phyloP scores from a whole-genome alignment of 73 alveolate species.

The Paraurostyla sp. region DNA sequence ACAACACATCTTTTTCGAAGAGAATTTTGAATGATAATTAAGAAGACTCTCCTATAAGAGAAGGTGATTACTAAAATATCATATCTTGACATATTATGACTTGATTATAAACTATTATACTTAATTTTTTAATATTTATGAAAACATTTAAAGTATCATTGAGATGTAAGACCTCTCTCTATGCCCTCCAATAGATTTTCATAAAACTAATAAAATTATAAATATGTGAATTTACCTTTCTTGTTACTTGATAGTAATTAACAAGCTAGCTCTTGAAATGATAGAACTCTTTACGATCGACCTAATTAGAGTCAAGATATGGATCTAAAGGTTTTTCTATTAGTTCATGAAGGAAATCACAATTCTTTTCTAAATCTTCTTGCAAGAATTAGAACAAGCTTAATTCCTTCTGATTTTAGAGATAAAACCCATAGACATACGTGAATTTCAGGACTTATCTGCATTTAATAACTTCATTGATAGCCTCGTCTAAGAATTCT shows the following conservation, averaged over 20 bases:
- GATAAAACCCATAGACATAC: slow-evolving; percentile 89
- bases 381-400: slow-evolving; percentile 87
- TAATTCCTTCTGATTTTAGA: slow-evolving; percentile 76
- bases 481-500: slow-evolving; percentile 87
- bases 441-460: slow-evolving; percentile 92
- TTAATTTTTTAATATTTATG: no score
- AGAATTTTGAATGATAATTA: neutral
- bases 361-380: slow-evolving; percentile 89
- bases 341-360: slow-evolving; percentile 93
- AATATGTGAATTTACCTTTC: slow-evolving; percentile 17
- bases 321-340: slow-evolving; percentile 84
- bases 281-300: slow-evolving; percentile 77
- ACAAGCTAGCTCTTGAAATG: slow-evolving; percentile 75
- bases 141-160: neutral
- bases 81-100: no score
- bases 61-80: slow-evolving; percentile 4
- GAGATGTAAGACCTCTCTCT: slow-evolving; percentile 72
- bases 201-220: slow-evolving; percentile 46
- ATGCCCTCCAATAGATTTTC: slow-evolving; percentile 74
- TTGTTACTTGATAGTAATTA: slow-evolving; percentile 73
- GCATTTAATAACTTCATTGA: slow-evolving; percentile 88
- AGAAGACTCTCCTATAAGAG: slow-evolving; percentile 49
- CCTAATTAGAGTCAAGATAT: slow-evolving; percentile 55
- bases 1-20: no score
- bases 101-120: no score